Evolutionary conservation across 2,329 filamentous ascomycete genomes (phyloP), one percentile per base, ranked within the genome.

Genomic region (Bipolaris victoriae): DNA sequence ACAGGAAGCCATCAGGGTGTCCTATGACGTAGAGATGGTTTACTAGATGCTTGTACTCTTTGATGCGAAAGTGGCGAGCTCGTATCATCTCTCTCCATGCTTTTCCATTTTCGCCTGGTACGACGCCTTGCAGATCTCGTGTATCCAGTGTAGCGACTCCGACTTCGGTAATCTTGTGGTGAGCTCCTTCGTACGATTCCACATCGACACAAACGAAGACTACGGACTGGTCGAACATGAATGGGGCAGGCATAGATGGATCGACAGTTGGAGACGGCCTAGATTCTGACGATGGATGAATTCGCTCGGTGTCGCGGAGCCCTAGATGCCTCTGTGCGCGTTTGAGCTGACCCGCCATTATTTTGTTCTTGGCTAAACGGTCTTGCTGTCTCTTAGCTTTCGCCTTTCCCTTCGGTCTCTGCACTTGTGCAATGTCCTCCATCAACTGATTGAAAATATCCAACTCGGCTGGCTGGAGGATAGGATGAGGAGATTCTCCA

Each of bases 61-160:
- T 78, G 60, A 96, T 86, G 47, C 90, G 86, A 59, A 97, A 85
- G 74, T 99, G 95, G 24, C 89, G 84, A 11, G 84, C 86, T 29
- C 85, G 80, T 62, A 97, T 89, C 49, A 82, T 76, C 0, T 79
- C 66, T 62, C 86, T 84, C 92, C 93, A 97, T 36, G 86, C 82
- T 39, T 78, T 66, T 3, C 88, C 91, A 24, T 80, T 76, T 2
- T 78, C 67, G 0, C 90, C 90, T 2, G 90, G 90, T 0, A 84
- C 68, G 0, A 87, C 60, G 7, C 74, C 77, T 1, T 76, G 66
- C 20, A 92, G 75, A 49, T 86, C 82, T 18, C 78, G 73, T 1
- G 90, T 92, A 72, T 98, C 92, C 0, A 98, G 81, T 2, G 88
- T 88, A 1, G 91, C 88, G 39, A 99, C 81, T 0, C 95, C 95